Base-by-base conservation (phyloP, 345 rosid genomes). In the Turritis glabra region DNA sequence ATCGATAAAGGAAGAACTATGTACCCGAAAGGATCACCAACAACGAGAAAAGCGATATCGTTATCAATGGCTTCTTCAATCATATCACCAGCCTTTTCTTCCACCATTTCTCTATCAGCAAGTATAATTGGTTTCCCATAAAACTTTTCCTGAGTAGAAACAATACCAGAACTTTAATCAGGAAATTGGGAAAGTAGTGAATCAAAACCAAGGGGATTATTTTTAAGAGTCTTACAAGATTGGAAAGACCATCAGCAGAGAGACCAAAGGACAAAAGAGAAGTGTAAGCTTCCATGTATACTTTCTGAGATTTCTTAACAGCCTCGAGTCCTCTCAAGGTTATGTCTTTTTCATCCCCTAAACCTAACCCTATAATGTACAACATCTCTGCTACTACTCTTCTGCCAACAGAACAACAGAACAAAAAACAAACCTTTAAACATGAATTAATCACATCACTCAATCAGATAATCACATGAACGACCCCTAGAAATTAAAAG, bases 21-120 rank as follows among this genome's bases (percentile, higher is more conserved):
- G 50, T 53, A 91, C 96, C 98, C 97, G 21, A 91, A 94, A 72
- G 98, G 98, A 70, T 94, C 97, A 1, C 98, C 97, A 26, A 94
- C 97, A 72, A 94, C 97, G 27, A 94, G 97, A 41, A 94, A 91
- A 65, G 93, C 92, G 15, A 90, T 80, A 26, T 91, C 87, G 3
- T 82, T 82, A 10, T 75, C 53, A 35, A 46, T 59, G 66, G 97
- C 87, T 73, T 84, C 88, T n/a, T 78, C 72, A 7, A 90, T 84
- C 61, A 92, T 63, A 53, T 22, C 43, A 52, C 89, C 96, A 14
- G 89, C 93, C 53, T 89, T 91, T 71, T 94, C 98, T 77, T 94
- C 98, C 40, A 94, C 97, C 90, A 78, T 85, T 72, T 94, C 97
- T 74, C 98, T 85, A 80, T 91, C 93, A n/a, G 96, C 90, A 77